Evolutionary conservation across 2,329 filamentous ascomycete species (phyloP), one percentile per base, ranked within the genome.

Genomic region (Fusarium euwallaceae): DNA sequence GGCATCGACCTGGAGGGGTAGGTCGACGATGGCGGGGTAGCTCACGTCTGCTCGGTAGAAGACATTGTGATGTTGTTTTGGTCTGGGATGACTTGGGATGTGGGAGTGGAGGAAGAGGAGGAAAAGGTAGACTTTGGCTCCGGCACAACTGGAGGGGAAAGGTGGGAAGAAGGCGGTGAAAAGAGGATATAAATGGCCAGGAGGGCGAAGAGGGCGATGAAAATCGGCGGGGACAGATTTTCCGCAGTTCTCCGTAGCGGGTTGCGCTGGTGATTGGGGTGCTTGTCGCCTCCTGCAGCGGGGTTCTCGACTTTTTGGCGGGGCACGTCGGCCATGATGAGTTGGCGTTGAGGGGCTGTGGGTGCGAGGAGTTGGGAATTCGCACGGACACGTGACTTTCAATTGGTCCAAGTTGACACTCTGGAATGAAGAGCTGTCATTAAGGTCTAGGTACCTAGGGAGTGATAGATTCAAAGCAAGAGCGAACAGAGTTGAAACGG

Each of bases 41-140:
- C 93, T 86, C 88, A 97, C 95, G 95, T 98, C 90, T 96, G 94
- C 89, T 97, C 95, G 87, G 85, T 80, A 81, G 86, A 88, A 88
- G 94, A 90, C 92, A 93, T 93, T 83, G 83, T 91, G 87, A 76
- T 81, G 78, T 80, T 76, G 72, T 76, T 72, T 53, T 71, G 70
- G 67, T 81, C 75, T 75, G 77, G 66, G 68, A 76, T 74, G 72
- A 78, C 66, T 78, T 74, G 72, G 70, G 75, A 71, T 69, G 76
- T 69, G 81, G 81, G 70, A 76, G 78, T 78, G 73, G 77, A 77
- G 64, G 73, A 67, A 63, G 74, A 67, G 39, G 56, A 77, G 65
- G 73, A 66, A 63, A 74, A 66, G 36, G 58, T 56, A 78, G 76
- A 73, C 72, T 78, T 78, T 62, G 71, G 72, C 70, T 81, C 78